Evolutionary conservation across 441 rosid genomes (phyloP).

Genomic region (Euphorbia celastroides): DNA sequence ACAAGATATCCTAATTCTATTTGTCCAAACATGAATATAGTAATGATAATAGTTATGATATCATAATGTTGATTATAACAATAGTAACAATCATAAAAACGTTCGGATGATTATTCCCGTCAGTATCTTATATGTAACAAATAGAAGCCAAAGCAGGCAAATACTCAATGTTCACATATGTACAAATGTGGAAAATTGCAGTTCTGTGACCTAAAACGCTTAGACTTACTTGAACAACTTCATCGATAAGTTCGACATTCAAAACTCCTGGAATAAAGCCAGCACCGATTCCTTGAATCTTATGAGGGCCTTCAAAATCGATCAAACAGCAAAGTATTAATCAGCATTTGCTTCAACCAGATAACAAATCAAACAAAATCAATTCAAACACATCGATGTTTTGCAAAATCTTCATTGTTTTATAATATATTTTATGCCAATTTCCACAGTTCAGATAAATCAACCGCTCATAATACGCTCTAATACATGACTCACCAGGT

Average conservation of each 20-base stretch:
- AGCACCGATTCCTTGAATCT: constrained; percentile 71
- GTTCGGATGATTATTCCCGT: not conserved
- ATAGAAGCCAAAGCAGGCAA: not conserved
- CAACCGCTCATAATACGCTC: too few species aligned
- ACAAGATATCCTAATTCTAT: not conserved
- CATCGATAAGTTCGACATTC: constrained; percentile 44
- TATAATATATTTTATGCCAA: not conserved
- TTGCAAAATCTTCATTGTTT: not conserved
- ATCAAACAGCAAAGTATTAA: not conserved
- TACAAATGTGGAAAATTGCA: not conserved
- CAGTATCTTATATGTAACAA: not conserved
- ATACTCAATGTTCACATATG: not conserved
- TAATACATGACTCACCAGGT: constrained; percentile 37
- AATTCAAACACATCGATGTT: not conserved
- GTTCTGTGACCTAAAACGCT: not conserved
- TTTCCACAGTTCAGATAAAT: not conserved
- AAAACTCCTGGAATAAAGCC: constrained; percentile 59
- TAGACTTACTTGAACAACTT: constrained; percentile 46
- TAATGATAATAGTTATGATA: not conserved
- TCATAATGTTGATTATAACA: not conserved
- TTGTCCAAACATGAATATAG: not conserved
- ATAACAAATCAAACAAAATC: not conserved
- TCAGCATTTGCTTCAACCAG: constrained; percentile 6
- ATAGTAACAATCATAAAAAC: not conserved
- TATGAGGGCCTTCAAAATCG: constrained; percentile 43